A percentile compares a stretch with the other conserved stretches of the same genome.
These are phyloP conservation scores for Blepharisma japonicum DNA, from an alignment of 73 alveolate species.

Conservation along the genomic window DNA sequence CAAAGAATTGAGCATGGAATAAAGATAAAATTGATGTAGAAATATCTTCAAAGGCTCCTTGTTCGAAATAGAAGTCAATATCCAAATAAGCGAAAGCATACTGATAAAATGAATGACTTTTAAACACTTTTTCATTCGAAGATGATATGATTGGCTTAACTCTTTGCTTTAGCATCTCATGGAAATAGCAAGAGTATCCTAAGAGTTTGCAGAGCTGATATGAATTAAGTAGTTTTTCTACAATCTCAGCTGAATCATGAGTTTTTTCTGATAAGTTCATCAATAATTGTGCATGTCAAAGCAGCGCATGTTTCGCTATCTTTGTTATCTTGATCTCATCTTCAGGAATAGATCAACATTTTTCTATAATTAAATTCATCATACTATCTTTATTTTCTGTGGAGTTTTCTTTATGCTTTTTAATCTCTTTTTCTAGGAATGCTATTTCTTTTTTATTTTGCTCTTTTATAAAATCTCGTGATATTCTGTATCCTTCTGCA, in stretches of 20 bases:
- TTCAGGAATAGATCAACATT: background rate
- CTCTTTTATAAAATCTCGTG: no score
- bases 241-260: background rate
- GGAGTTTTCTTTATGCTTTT: no score
- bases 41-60: background rate
- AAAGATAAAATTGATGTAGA: background rate
- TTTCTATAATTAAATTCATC: no score
- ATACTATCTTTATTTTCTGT: no score
- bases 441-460: no score
- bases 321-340: background rate
- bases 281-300: background rate
- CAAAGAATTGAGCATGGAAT: background rate
- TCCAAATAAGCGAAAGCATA: background rate
- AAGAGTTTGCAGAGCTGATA: background rate
- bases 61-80: background rate
- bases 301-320: constrained; percentile 8
- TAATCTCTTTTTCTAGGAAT: no score
- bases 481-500: no score
- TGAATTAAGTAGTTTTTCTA: background rate
- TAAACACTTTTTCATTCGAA: background rate
- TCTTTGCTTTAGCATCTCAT: constrained; percentile 5
- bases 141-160: background rate
- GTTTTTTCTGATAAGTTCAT: background rate
- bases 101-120: background rate
- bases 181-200: background rate